Evolutionary conservation across 768 basidiomycete species (phyloP), one percentile per base, ranked within the genome.

Genomic region (Termitomyces eurrhizus): DNA sequence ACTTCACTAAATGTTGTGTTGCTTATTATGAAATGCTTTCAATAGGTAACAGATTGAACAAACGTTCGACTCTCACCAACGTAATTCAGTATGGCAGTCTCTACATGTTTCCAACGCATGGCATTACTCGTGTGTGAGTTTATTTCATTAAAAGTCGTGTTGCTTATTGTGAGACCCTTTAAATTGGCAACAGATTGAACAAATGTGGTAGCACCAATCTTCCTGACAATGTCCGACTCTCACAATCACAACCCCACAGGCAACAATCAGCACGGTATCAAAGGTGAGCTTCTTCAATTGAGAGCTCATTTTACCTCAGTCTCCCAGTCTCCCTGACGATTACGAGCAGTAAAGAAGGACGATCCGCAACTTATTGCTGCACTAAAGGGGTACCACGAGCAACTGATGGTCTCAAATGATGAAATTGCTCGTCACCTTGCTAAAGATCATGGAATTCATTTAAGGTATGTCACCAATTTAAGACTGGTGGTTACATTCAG

Each of bases 381-480:
- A 2, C 24, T 36, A 6, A 11, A 21, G 11, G 32, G 73, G 77
- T 65, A 75, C n/a, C 49, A 58, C 16, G 13, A 39, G 5, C 32
- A 51, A 16, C 37, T 49, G 7, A 58, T 37, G 49, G 18, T 21
- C 26, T 32, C 16, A 3, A 58, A 58, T 24, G 11, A 48, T 4
- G 46, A 1, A 26, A 57, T 57, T 39, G n/a, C 56, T 8, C 1
- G 7, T 3, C 37, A 36, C 12, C 37, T 50, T 24, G 35, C 26
- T 0, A 14, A 39, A 39, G 24, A 46, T 32, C 32, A 48, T 16
- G 46, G 26, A 16, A 48, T 37, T 39, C 1, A 49, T n/a, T 4
- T 48, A 2, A 46, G 56, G 33, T 24, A 45, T 4, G 35, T 35
- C 35, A n/a, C n/a, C n/a, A n/a, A n/a, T n/a, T n/a, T n/a, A n/a